These are phyloP conservation scores for Vitis hybrid DNA, from an alignment of 177 flowering plant species.

Conservation along the genomic window DNA sequence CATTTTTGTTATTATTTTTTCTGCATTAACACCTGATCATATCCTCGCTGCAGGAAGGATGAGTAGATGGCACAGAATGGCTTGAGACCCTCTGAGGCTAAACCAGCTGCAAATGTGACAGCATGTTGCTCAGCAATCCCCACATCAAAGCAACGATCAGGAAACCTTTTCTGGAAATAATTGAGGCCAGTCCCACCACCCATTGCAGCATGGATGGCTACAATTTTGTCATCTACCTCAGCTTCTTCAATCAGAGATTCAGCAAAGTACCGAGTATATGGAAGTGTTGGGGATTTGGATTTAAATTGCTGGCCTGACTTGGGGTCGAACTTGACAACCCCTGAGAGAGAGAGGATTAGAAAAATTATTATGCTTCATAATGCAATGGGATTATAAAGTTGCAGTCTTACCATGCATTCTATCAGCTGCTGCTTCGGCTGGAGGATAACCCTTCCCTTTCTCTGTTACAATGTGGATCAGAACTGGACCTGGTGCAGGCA, in stretches of 20 bases:
- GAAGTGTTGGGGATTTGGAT: conserved; percentile 62
- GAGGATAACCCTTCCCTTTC: conserved; percentile 92
- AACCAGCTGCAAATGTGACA: conserved; percentile 94
- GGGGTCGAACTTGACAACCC: conserved; percentile 84
- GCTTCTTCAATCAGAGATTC: conserved; percentile 85
- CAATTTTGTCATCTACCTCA: conserved; percentile 68
- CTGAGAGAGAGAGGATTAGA: conserved; percentile 28
- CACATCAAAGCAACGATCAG: conserved; percentile 88
- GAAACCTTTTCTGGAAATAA: conserved; percentile 77
- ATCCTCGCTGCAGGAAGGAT: conserved; percentile 86
- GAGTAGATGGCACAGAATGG: conserved; percentile 97
- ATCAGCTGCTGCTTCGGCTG: conserved; percentile 88
- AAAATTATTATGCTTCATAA: background rate
- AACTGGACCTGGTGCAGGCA: conserved; percentile 92
- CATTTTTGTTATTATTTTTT: background rate
- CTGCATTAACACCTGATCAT: conserved; percentile 63
- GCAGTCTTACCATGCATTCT: conserved; percentile 81
- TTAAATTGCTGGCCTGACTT: conserved; percentile 75
- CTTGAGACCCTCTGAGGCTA: conserved; percentile 94
- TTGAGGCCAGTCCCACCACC: conserved; percentile 99
- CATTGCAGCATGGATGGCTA: conserved; percentile 98
- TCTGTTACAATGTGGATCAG: conserved; percentile 87
- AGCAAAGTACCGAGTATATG: conserved; percentile 87
- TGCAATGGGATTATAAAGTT: background rate
- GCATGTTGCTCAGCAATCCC: conserved; percentile 99